phyloP scores from a whole-genome alignment of 306 rosid species.

The Trichosanthes cucumerina region DNA sequence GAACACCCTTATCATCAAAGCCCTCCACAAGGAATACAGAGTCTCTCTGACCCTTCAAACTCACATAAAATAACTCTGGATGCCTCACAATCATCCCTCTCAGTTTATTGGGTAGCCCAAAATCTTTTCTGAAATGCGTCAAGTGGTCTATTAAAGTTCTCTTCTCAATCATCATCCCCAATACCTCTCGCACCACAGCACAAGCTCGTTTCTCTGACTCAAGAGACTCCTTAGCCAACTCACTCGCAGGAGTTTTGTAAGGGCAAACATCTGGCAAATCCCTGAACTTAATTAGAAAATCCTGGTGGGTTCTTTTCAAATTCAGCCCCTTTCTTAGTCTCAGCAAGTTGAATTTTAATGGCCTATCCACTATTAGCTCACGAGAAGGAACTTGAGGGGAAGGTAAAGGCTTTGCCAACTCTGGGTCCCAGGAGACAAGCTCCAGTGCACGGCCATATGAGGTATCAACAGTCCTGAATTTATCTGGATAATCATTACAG shows the following conservation, averaged over 20 bases:
- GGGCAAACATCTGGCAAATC: slow-evolving; percentile 77
- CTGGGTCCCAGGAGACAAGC: slow-evolving; percentile 62
- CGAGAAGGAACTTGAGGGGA: slow-evolving; percentile 25
- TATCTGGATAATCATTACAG: slow-evolving; percentile 71
- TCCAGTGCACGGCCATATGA: slow-evolving; percentile 90
- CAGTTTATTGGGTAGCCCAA: slow-evolving; percentile 74
- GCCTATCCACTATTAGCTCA: slow-evolving; percentile 74
- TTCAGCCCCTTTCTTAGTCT: slow-evolving; percentile 78
- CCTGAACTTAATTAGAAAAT: slow-evolving; percentile 58
- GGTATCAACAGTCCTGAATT: slow-evolving; percentile 67
- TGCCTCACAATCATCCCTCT: slow-evolving; percentile 82
- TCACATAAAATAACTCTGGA: slow-evolving; percentile 76
- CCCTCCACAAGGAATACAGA: slow-evolving; percentile 76
- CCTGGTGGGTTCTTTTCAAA: slow-evolving; percentile 62
- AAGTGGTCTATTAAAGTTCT: slow-evolving; percentile 81
- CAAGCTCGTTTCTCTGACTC: slow-evolving; percentile 89
- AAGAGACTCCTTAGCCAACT: slow-evolving; percentile 44
- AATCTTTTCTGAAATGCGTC: slow-evolving; percentile 87
- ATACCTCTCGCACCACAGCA: slow-evolving; percentile 64
- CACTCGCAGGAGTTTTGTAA: slow-evolving; percentile 28
- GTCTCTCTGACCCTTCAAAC: slow-evolving; percentile 76
- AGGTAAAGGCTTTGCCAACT: slow-evolving; percentile 51
- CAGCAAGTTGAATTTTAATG: slow-evolving; percentile 79
- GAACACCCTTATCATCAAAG: slow-evolving; percentile 64
- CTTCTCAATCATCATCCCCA: slow-evolving; percentile 69